Evolutionary conservation across 2,329 filamentous ascomycete genomes (phyloP), one percentile per base, ranked within the genome.

Genomic region (Fusarium graminum): DNA sequence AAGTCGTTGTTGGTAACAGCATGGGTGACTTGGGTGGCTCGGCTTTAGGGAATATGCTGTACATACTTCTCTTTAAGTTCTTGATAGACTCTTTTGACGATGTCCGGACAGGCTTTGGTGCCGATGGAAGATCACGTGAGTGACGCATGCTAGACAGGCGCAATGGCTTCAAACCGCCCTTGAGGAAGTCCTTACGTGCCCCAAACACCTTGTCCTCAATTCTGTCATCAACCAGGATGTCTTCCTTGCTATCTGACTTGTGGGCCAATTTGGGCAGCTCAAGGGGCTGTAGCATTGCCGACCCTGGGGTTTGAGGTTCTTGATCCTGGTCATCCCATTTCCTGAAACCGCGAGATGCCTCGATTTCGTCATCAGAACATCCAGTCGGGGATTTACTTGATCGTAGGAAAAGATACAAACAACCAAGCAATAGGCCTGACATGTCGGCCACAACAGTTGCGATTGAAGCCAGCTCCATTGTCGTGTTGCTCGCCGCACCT

Each of bases 321-420:
- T 36, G 61, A 58, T 49, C 60, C 40, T 56, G 59, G 46, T 22
- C 65, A 43, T 52, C 50, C 56, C 54, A 64, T 65, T 50, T 65
- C 61, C 61, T 70, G 60, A 57, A 64, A n/a, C 42, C 41, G 30
- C 46, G 59, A 28, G 40, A 36, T 22, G 46, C 51, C 44, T 44
- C 57, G 25, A 52, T 65, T 19, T 59, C 50, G 22, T 59, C 57
- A 77, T 81, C 79, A 46, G 80, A 79, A 68, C 80, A 78, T 54
- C 76, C 83, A 49, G 88, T 86, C 26, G 85, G 85, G 13, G 84
- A 81, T 14, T 83, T 86, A 65, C 87, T 89, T 4, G 88, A 87
- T 65, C 89, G 85, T 47, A 92, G 80, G 69, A 91, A 89, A 10
- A 92, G 79, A 68, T 91, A 89, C 25, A 91, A 81, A 16, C 88